phyloP scores from a whole-genome alignment of 2,329 filamentous ascomycete genomes.

The Verticillium tricorpus region DNA sequence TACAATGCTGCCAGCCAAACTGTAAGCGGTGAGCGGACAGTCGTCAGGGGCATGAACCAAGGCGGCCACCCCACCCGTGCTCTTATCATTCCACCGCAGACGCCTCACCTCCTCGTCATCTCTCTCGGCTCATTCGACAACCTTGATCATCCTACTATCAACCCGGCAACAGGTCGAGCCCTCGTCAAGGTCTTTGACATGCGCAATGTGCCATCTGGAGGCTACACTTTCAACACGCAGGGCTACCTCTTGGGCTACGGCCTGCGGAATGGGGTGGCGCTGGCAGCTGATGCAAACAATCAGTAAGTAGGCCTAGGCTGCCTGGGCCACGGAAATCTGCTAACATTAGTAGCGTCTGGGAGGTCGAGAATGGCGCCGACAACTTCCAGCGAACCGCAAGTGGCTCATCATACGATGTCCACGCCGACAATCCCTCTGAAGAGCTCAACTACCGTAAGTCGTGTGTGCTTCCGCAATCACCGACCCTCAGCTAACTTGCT shows the following conservation, averaged over 20 bases:
- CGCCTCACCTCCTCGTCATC: slow-evolving; percentile 32
- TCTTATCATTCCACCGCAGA: slow-evolving; percentile 27
- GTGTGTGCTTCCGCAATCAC: not conserved
- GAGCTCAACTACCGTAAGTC: slow-evolving; percentile 56
- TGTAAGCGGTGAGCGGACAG: slow-evolving; percentile 36
- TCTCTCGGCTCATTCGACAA: slow-evolving; percentile 34
- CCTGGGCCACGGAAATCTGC: rapidly evolving
- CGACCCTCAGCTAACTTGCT: not conserved
- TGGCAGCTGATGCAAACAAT: slow-evolving; percentile 42
- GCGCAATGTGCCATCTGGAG: slow-evolving; percentile 25
- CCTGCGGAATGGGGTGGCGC: slow-evolving; percentile 59
- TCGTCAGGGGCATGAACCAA: slow-evolving; percentile 32
- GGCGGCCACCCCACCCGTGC: slow-evolving; percentile 32
- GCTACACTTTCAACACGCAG: slow-evolving; percentile 33
- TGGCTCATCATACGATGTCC: slow-evolving; percentile 42
- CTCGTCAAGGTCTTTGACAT: slow-evolving; percentile 39
- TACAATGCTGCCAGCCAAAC: slow-evolving; percentile 48
- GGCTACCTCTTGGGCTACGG: slow-evolving; percentile 35
- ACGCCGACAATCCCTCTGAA: slow-evolving; percentile 59
- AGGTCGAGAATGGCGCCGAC: slow-evolving; percentile 49
- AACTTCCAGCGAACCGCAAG: slow-evolving; percentile 43
- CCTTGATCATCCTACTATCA: slow-evolving; percentile 28
- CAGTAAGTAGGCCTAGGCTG: slow-evolving; percentile 7
- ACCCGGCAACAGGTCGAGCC: slow-evolving; percentile 28
- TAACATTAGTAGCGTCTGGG: slow-evolving; percentile 34